Conservation (phyloP, 2,329 filamentous ascomycete species). For the Cercospora sp. region DNA sequence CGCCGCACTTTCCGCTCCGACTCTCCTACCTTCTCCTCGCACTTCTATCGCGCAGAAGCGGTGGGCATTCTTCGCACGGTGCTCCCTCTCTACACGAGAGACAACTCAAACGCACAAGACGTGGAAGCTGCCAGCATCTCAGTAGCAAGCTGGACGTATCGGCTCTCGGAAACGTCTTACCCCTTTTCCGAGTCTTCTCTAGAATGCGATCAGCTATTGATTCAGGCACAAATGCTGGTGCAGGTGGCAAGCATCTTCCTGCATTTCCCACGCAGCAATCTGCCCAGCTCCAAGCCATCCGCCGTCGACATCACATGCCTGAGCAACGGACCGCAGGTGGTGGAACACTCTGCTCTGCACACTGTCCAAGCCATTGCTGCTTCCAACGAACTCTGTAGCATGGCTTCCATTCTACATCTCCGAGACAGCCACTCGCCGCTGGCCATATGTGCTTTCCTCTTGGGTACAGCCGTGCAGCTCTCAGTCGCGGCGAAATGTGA, state of each 20-base stretch:
- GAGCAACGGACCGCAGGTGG: not conserved
- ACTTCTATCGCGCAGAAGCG: too few species aligned
- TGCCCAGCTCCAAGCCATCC: not conserved
- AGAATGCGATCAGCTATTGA: not conserved
- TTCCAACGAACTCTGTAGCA: not conserved
- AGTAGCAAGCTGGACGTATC: not conserved
- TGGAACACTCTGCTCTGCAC: not conserved
- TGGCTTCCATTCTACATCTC: not conserved
- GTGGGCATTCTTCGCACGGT: too few species aligned
- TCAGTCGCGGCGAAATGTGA: not conserved
- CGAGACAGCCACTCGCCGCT: not conserved
- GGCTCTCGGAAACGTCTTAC: not conserved
- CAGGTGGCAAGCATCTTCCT: not conserved
- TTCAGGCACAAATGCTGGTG: not conserved
- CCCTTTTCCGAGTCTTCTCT: not conserved
- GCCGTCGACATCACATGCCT: not conserved
- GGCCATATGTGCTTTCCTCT: not conserved
- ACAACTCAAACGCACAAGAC: not conserved
- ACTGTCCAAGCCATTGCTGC: not conserved
- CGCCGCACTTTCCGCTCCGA: too few species aligned
- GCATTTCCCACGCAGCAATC: not conserved
- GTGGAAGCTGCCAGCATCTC: not conserved
- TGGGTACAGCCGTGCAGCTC: not conserved
- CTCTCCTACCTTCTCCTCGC: too few species aligned
- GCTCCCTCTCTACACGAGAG: not conserved